Conservation (phyloP, 2,329 filamentous ascomycete species). For the Dothistroma pini region DNA sequence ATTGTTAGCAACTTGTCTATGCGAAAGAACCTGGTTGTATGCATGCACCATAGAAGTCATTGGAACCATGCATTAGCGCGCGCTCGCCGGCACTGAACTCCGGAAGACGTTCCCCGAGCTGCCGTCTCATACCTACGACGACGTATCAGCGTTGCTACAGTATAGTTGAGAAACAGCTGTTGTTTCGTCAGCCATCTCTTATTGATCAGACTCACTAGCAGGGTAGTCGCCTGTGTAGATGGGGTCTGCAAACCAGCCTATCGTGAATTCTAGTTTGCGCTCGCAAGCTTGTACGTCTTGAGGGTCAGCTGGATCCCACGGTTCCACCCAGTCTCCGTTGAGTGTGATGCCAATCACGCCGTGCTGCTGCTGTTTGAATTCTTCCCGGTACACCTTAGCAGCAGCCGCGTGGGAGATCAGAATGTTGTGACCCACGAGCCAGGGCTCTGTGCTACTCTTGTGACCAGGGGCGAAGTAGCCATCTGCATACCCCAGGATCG, state of each 20-base stretch:
- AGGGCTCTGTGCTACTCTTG: conserved; percentile 73
- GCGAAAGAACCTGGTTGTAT: conserved; percentile 32
- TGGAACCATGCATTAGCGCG: conserved; percentile 74
- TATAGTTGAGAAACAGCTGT: neutral
- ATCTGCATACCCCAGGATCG: conserved; percentile 63
- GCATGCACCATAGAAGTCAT: conserved; percentile 94
- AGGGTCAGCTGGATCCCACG: conserved; percentile 1
- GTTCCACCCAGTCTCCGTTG: conserved; percentile 60
- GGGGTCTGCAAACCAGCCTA: conserved; percentile 6
- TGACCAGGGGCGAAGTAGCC: conserved; percentile 80
- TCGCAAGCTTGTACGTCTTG: conserved; percentile 22
- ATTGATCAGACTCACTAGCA: conserved; percentile 40
- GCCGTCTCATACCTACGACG: conserved; percentile 60
- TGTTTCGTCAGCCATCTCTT: conserved; percentile 2
- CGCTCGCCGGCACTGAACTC: conserved; percentile 68
- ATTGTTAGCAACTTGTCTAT: neutral
- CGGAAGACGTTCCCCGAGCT: conserved; percentile 74
- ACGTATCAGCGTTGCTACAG: conserved; percentile 1
- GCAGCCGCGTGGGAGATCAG: conserved; percentile 72
- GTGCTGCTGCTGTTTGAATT: conserved; percentile 68
- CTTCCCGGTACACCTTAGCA: conserved; percentile 76
- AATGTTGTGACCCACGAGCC: conserved; percentile 77
- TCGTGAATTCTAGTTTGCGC: conserved; percentile 13
- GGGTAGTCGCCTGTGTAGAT: conserved; percentile 22
- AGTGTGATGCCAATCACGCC: conserved; percentile 85